These are phyloP conservation scores for Paraphoma chrysanthemicola DNA, from an alignment of 2,329 filamentous ascomycete species.

Conservation along the genomic window DNA sequence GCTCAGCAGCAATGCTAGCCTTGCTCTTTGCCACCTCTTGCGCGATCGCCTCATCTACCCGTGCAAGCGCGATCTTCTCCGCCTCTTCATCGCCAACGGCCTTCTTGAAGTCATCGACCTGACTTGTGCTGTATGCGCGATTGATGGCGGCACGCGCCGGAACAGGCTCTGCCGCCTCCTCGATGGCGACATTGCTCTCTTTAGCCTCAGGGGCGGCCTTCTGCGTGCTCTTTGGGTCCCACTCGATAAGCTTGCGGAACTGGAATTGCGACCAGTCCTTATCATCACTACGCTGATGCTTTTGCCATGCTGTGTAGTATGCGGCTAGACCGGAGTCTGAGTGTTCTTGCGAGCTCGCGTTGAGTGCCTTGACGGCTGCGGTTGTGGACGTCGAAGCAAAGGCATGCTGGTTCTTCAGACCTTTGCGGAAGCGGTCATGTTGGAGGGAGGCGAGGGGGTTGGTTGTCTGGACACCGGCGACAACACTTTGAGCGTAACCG, in stretches of 20 bases:
- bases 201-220: conserved; percentile 47
- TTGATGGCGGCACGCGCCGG: conserved; percentile 46
- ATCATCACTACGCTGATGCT: conserved; percentile 73
- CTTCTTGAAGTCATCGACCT: conserved; percentile 67
- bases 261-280: conserved; percentile 93
- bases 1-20: conserved; percentile 53
- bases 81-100: conserved; percentile 56
- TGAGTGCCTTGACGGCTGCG: conserved; percentile 44
- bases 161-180: conserved; percentile 38
- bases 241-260: conserved; percentile 86
- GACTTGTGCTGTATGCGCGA: conserved; percentile 61
- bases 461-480: conserved; percentile 78
- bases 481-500: conserved; percentile 97
- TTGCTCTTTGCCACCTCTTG: conserved; percentile 73
- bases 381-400: conserved; percentile 64
- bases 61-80: conserved; percentile 69
- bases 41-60: conserved; percentile 84
- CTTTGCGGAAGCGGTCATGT: conserved; percentile 55
- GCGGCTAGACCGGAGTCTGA: conserved; percentile 73
- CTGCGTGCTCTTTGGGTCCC: conserved; percentile 67
- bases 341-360: conserved; percentile 35
- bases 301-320: conserved; percentile 90
- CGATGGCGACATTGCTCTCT: conserved; percentile 38
- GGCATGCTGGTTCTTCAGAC: conserved; percentile 73
- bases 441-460: conserved; percentile 62